phyloP scores from a whole-genome alignment of 345 rosid species.

The Excoecaria agallocha region DNA sequence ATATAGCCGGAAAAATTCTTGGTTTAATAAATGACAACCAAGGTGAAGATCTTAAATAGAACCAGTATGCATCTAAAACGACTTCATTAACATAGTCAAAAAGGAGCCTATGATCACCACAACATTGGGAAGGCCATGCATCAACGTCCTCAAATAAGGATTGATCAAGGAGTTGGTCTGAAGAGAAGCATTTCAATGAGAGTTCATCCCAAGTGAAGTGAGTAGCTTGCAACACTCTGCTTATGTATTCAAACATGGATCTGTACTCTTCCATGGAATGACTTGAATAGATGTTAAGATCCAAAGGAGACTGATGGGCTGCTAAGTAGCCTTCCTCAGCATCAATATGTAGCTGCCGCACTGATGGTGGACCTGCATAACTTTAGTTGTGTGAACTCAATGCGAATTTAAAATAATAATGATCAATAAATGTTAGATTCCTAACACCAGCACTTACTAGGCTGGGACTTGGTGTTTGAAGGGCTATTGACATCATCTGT shows the following conservation, averaged over 20 bases:
- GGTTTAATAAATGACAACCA: constrained; percentile 37
- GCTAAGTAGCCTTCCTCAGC: constrained; percentile 24
- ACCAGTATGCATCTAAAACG: constrained; percentile 39
- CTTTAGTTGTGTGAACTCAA: constrained; percentile 7
- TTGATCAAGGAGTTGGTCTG: constrained; percentile 40
- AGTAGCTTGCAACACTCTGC: constrained; percentile 42
- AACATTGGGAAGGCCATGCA: constrained; percentile 21
- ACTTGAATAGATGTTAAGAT: constrained; percentile 14
- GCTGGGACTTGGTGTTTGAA: constrained; percentile 19
- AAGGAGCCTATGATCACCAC: constrained; percentile 37
- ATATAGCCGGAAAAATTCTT: constrained; percentile 15
- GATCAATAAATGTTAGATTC: not conserved
- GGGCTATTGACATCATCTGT: constrained; percentile 38
- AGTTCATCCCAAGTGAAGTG: constrained; percentile 57
- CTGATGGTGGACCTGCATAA: constrained; percentile 35
- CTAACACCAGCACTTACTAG: constrained; percentile 33
- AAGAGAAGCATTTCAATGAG: constrained; percentile 28
- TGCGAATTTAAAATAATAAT: not conserved
- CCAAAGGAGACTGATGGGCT: constrained; percentile 13
- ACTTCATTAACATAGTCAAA: constrained; percentile 57
- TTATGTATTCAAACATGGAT: constrained; percentile 38
- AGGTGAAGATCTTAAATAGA: constrained; percentile 39
- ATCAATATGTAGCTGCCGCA: constrained; percentile 18
- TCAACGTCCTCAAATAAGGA: constrained; percentile 41
- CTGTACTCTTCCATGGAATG: constrained; percentile 21